These are phyloP conservation scores for Herpetomonas samuelpessoai DNA, from an alignment of 208 protist species.

Conservation along the genomic window DNA sequence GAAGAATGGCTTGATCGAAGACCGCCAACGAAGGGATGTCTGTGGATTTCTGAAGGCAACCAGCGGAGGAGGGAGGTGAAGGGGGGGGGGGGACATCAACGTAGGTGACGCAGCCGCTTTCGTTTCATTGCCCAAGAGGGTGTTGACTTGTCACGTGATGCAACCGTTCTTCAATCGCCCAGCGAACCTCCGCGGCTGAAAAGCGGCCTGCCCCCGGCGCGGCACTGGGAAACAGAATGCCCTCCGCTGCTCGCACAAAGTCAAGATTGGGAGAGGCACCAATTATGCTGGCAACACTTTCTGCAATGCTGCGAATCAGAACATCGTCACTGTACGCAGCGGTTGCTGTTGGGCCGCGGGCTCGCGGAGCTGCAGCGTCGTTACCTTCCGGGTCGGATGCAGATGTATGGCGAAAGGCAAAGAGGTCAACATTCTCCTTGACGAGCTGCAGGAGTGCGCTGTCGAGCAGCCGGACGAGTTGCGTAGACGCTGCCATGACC, in stretches of 20 bases:
- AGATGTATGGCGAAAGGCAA: constrained; percentile 14
- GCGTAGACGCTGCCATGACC: constrained; percentile 2
- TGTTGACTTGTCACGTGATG: no score
- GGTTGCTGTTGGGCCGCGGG: constrained; percentile 1
- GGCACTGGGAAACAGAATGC: constrained; percentile 29
- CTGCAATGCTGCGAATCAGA: constrained; percentile 54
- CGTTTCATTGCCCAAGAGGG: no score
- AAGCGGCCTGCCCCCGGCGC: neutral
- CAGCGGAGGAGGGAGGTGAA: no score
- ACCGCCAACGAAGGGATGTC: neutral
- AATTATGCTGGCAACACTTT: constrained; percentile 54
- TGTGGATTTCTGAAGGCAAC: constrained; percentile 3
- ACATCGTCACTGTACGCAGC: constrained; percentile 5
- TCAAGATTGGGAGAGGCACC: constrained; percentile 33
- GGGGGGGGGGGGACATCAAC: no score
- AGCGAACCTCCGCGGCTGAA: neutral
- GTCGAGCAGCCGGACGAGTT: constrained; percentile 36
- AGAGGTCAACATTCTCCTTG: constrained; percentile 45
- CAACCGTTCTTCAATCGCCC: constrained; percentile 6
- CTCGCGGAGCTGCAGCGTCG: neutral
- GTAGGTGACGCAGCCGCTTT: no score
- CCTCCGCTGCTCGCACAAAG: constrained; percentile 57
- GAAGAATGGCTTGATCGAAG: constrained; percentile 12
- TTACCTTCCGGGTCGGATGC: neutral
- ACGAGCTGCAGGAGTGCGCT: constrained; percentile 37